A percentile compares a stretch with the other conserved stretches of the same genome.
Conservation (phyloP, 352 stramenopile genomes). For the Stramenopiles sp. region DNA sequence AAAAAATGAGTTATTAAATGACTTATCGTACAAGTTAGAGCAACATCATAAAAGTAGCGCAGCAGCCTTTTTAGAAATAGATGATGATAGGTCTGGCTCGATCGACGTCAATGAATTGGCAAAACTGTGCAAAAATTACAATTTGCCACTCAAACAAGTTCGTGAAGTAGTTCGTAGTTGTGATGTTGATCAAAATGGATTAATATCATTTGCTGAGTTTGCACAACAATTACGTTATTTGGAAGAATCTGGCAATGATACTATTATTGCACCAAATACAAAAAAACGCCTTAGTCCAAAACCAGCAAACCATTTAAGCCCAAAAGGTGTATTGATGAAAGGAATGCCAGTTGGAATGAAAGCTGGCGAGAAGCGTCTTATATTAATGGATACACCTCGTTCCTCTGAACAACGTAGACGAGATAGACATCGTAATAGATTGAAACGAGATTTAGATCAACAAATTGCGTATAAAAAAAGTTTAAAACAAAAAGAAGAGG, state of each 20-base stretch:
- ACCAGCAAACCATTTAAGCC: neutral
- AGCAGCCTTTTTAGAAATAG: neutral
- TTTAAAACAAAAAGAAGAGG: neutral
- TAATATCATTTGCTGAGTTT: neutral
- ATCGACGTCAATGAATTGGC: neutral
- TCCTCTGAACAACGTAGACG: neutral
- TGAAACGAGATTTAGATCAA: neutral
- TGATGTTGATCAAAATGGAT: neutral
- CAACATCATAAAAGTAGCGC: neutral
- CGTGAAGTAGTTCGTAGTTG: neutral
- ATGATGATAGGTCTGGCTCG: neutral
- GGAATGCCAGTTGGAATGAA: neutral
- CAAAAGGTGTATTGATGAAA: neutral
- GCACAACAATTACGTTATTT: neutral
- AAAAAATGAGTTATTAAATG: neutral
- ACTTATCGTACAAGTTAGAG: neutral
- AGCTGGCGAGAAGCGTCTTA: neutral
- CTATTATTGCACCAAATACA: neutral
- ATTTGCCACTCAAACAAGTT: neutral
- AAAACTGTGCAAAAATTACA: neutral
- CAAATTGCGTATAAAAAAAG: neutral
- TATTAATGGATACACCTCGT: neutral
- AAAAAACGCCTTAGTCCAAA: neutral
- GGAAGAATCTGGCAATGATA: neutral
- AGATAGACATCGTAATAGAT: neutral